phyloP scores from a whole-genome alignment of 345 rosid species.

The Lagerstroemia speciosa region DNA sequence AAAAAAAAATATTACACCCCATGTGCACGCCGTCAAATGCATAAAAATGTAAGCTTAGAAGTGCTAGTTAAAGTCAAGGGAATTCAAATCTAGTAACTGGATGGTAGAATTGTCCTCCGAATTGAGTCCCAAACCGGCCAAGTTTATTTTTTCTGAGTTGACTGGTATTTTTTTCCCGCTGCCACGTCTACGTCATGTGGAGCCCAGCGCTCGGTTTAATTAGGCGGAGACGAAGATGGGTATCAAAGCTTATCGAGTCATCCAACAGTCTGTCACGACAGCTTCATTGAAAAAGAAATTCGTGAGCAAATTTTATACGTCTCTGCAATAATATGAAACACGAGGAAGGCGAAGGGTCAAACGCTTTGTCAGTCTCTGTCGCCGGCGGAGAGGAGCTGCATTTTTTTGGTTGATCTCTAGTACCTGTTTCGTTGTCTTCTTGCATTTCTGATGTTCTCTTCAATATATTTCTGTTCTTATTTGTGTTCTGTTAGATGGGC shows the following conservation, averaged over 20 bases:
- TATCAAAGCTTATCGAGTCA: background rate
- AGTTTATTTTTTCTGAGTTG: too few species aligned
- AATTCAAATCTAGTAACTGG: too few species aligned
- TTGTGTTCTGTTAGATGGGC: background rate
- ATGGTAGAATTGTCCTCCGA: too few species aligned
- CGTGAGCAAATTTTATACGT: background rate
- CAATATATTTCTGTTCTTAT: background rate
- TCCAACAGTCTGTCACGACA: background rate
- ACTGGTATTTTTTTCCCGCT: background rate
- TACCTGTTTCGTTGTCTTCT: background rate
- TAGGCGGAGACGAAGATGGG: background rate
- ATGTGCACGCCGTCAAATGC: too few species aligned
- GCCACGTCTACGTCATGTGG: background rate
- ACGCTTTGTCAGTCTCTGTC: background rate
- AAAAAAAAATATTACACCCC: too few species aligned
- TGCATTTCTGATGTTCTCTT: background rate
- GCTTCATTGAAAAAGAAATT: background rate
- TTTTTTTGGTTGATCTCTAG: background rate
- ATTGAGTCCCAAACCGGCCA: too few species aligned
- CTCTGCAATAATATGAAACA: background rate
- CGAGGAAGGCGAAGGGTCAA: background rate
- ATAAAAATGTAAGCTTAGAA: too few species aligned
- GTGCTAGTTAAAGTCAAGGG: too few species aligned
- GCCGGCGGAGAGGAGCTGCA: background rate
- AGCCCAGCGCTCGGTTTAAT: background rate